These are phyloP conservation scores for Exophiala bonariae DNA, from an alignment of 2,329 filamentous ascomycete genomes.

Conservation along the genomic window DNA sequence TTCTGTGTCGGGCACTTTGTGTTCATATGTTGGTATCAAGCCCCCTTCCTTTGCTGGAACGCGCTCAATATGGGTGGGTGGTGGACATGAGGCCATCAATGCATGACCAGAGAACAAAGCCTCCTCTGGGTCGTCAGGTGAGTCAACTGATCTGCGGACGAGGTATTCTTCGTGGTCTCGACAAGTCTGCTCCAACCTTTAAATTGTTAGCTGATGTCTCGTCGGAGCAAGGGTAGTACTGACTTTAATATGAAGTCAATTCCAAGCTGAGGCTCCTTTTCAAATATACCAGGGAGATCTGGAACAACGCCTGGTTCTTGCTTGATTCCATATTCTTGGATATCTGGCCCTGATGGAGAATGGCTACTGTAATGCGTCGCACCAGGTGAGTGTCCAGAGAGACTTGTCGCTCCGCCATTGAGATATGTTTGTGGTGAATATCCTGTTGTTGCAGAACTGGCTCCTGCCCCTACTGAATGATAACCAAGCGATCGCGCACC, in stretches of 20 bases:
- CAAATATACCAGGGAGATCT: conserved; percentile 41
- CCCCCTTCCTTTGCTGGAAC: conserved; percentile 40
- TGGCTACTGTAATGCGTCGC: conserved; percentile 25
- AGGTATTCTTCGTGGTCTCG: conserved; percentile 87
- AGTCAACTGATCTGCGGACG: conserved; percentile 58
- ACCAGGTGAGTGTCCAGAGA: conserved; percentile 25
- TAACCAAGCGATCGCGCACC: conserved; percentile 12
- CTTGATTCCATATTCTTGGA: conserved; percentile 25
- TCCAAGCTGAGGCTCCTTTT: conserved; percentile 46
- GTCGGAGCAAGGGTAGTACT: conserved; percentile 22
- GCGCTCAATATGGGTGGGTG: conserved; percentile 61
- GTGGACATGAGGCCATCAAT: conserved; percentile 88
- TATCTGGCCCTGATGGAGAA: conserved; percentile 25
- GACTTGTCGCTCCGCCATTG: conserved; percentile 19
- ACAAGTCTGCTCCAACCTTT: conserved; percentile 75
- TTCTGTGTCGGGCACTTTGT: conserved; percentile 77
- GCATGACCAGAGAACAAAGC: conserved; percentile 79
- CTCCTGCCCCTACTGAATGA: conserved; percentile 5
- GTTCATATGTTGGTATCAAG: conserved; percentile 55
- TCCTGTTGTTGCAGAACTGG: conserved; percentile 14
- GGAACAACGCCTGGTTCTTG: conserved; percentile 22
- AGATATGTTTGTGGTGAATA: conserved; percentile 22
- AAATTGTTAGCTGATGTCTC: neutral
- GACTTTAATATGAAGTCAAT: conserved; percentile 50
- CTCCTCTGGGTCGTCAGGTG: conserved; percentile 57